Evolutionary conservation across 1,284 basidiomycete species (phyloP).

Genomic region (Mrakiaceae sp.): DNA sequence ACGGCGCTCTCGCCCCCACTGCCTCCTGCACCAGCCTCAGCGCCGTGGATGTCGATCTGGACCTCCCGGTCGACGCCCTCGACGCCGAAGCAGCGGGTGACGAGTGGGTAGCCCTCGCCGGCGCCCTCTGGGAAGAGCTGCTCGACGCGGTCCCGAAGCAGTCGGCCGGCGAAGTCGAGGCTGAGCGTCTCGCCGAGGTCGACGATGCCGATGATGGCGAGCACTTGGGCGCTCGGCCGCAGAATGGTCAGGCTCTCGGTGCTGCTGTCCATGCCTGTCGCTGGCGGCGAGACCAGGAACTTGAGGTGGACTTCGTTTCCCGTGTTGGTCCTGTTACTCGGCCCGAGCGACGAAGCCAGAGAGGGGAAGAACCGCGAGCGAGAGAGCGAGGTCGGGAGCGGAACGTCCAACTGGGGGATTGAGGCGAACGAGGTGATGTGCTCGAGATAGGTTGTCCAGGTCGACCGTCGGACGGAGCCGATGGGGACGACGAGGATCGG

Average conservation of each 20-base stretch:
- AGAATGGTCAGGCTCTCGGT: constrained; percentile 23
- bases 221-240: constrained; percentile 27
- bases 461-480: constrained; percentile 18
- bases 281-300: constrained; percentile 25
- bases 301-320: constrained; percentile 29
- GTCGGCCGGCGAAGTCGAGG: constrained; percentile 16
- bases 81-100: constrained; percentile 36
- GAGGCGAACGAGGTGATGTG: constrained; percentile 24
- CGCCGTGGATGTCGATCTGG: constrained; percentile 2
- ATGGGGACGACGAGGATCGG: constrained; percentile 34
- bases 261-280: constrained; percentile 20
- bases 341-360: background rate
- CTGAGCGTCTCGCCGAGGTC: constrained; percentile 18
- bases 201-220: constrained; percentile 31
- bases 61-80: constrained; percentile 34
- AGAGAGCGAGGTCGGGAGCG: constrained; percentile 29
- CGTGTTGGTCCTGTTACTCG: constrained; percentile 20
- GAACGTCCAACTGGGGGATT: constrained; percentile 25
- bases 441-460: constrained; percentile 18
- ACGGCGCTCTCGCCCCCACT: background rate
- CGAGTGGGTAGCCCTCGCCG: constrained; percentile 51
- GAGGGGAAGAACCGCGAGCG: constrained; percentile 19
- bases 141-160: constrained; percentile 27
- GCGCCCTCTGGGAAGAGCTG: constrained; percentile 44
- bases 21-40: background rate